Conservation (phyloP, 768 basidiomycete species). For the Pleurotus pulmonarius region DNA sequence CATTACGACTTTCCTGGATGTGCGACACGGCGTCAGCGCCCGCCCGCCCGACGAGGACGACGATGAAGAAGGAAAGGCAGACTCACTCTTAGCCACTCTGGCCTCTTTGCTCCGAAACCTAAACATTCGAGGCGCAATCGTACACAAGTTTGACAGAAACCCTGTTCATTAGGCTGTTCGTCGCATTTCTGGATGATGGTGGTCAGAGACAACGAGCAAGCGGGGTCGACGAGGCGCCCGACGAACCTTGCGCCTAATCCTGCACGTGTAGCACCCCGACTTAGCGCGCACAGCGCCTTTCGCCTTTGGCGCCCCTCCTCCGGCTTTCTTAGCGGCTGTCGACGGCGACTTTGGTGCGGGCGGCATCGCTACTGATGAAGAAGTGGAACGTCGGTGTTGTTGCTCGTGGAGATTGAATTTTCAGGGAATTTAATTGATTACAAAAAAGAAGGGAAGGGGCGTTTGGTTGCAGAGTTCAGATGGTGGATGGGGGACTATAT, state of each 20-base stretch:
- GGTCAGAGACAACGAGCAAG: conserved; percentile 11
- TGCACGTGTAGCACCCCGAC: conserved; percentile 87
- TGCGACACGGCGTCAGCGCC: conserved; percentile 1
- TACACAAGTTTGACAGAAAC: conserved; percentile 70
- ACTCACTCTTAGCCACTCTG: conserved; percentile 80
- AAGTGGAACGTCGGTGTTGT: no score
- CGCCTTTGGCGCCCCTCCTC: conserved; percentile 57
- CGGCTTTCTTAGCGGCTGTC: conserved; percentile 34
- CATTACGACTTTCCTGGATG: conserved; percentile 63
- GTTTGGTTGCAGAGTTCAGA: conserved; percentile 9
- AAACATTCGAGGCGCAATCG: conserved; percentile 82
- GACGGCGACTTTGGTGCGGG: conserved; percentile 38
- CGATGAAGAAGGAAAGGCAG: neutral
- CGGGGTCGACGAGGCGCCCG: conserved; percentile 11
- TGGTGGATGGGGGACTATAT: conserved; percentile 5
- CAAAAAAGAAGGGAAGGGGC: conserved; percentile 8
- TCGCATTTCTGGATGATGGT: conserved; percentile 69
- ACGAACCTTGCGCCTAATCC: conserved; percentile 78
- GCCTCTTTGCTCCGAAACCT: conserved; percentile 81
- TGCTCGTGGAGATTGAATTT: no score
- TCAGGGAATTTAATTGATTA: neutral
- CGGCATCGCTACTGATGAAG: conserved; percentile 24
- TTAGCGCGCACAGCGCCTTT: conserved; percentile 84
- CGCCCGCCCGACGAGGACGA: conserved; percentile 4
- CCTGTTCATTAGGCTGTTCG: conserved; percentile 58